phyloP scores from a whole-genome alignment of 805 yeast species.

The Kuraishia molischiana region DNA sequence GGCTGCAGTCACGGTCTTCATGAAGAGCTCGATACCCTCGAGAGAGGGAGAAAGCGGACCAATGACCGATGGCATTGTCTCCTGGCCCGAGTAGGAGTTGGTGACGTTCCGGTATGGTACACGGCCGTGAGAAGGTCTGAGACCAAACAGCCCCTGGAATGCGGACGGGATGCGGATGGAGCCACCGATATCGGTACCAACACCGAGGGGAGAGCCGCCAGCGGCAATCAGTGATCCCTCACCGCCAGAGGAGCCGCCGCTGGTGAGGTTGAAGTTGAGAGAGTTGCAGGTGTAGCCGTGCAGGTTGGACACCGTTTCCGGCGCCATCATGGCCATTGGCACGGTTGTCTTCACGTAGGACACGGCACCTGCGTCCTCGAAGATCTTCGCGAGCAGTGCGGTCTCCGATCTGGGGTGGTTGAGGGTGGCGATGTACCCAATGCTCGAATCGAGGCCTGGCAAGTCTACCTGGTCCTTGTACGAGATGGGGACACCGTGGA shows the following conservation, averaged over 20 bases:
- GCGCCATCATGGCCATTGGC: constrained; percentile 33
- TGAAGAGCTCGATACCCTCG: constrained; percentile 24
- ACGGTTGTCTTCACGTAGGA: constrained; percentile 33
- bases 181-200: constrained; percentile 32
- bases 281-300: constrained; percentile 26
- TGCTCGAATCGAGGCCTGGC: constrained; percentile 27
- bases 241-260: constrained; percentile 39
- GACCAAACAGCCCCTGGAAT: constrained; percentile 23
- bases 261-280: constrained; percentile 23
- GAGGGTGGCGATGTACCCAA: constrained; percentile 22
- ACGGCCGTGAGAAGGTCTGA: constrained; percentile 24
- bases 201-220: constrained; percentile 22
- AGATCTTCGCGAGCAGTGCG: constrained; percentile 18
- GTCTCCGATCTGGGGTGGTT: constrained; percentile 17
- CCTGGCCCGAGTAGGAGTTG: constrained; percentile 23
- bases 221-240: constrained; percentile 27
- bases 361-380: constrained; percentile 28
- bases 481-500: constrained; percentile 37
- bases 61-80: constrained; percentile 21
- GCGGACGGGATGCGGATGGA: constrained; percentile 24
- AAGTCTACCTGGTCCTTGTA: constrained; percentile 33
- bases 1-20: constrained; percentile 24
- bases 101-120: constrained; percentile 19
- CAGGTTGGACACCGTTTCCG: constrained; percentile 27
- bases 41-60: constrained; percentile 23